These are phyloP conservation scores for Russula abietina DNA, from an alignment of 768 basidiomycete species.

Conservation along the genomic window DNA sequence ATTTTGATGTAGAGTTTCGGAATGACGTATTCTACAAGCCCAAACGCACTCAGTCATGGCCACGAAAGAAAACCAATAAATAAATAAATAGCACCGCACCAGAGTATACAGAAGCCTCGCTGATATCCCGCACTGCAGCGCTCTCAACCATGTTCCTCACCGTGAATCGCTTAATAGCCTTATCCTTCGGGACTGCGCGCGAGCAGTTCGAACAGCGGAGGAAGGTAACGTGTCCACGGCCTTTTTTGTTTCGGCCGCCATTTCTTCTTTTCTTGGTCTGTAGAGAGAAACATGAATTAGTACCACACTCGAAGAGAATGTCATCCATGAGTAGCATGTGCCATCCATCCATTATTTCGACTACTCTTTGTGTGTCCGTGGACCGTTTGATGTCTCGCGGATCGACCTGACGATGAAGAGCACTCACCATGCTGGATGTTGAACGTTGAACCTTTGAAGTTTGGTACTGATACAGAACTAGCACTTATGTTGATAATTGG, in stretches of 20 bases:
- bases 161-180: slow-evolving; percentile 99
- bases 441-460: slow-evolving; percentile 1
- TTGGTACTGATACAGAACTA: slow-evolving; percentile 2
- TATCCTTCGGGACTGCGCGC: slow-evolving; percentile 96
- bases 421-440: slow-evolving; percentile 35
- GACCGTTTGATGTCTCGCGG: too few relatives aligned
- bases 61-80: neutral
- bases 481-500: slow-evolving; percentile 14
- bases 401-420: slow-evolving; percentile 5
- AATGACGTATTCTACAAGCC: slow-evolving; percentile 75
- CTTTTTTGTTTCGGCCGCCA: slow-evolving; percentile 98
- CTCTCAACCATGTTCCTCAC: slow-evolving; percentile 99
- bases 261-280: slow-evolving; percentile 99
- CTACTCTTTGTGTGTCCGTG: too few relatives aligned
- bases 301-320: neutral
- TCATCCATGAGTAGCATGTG: slow-evolving; percentile 27
- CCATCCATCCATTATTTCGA: slow-evolving; percentile 32
- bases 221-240: slow-evolving; percentile 91
- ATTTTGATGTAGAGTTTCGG: slow-evolving; percentile 99
- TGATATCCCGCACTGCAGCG: slow-evolving; percentile 95
- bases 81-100: slow-evolving; percentile 48
- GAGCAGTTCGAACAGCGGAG: slow-evolving; percentile 99
- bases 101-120: slow-evolving; percentile 88
- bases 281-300: slow-evolving; percentile 25
- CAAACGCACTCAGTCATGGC: neutral